Evolutionary conservation across 768 basidiomycete species (phyloP).

Genomic region (Boletus reticulatus): DNA sequence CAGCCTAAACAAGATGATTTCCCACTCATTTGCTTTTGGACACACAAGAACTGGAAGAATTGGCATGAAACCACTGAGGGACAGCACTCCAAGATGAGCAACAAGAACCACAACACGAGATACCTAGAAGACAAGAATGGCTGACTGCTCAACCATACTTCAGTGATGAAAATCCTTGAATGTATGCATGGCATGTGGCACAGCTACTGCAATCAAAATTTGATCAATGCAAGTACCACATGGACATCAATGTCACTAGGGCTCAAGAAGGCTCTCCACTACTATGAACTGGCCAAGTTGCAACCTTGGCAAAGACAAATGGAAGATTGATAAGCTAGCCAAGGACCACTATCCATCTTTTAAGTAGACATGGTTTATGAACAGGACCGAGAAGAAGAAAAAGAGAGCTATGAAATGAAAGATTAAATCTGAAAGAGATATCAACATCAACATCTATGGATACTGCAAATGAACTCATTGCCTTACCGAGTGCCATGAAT

Average conservation of each 20-base stretch:
- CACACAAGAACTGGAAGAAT: not conserved
- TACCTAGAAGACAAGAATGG: not conserved
- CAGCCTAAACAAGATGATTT: not conserved
- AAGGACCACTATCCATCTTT: not conserved
- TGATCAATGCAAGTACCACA: not conserved
- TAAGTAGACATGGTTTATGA: not conserved
- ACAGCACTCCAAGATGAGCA: not conserved
- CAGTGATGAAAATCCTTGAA: not conserved
- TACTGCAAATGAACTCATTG: no score
- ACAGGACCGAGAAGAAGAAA: not conserved
- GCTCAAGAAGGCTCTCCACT: not conserved
- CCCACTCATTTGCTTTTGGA: not conserved
- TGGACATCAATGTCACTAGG: not conserved
- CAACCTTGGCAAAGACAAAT: not conserved
- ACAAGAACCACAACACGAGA: not conserved
- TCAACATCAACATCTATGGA: not conserved
- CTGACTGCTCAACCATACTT: not conserved
- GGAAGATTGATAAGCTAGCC: not conserved
- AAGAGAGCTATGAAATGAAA: not conserved
- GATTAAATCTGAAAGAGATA: not conserved
- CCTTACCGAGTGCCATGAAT: no score
- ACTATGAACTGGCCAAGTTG: not conserved
- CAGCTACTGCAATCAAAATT: not conserved
- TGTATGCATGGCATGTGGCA: not conserved
- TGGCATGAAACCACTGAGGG: not conserved